phyloP scores from a whole-genome alignment of 306 rosid species.

The Gastrolobium villosum region DNA sequence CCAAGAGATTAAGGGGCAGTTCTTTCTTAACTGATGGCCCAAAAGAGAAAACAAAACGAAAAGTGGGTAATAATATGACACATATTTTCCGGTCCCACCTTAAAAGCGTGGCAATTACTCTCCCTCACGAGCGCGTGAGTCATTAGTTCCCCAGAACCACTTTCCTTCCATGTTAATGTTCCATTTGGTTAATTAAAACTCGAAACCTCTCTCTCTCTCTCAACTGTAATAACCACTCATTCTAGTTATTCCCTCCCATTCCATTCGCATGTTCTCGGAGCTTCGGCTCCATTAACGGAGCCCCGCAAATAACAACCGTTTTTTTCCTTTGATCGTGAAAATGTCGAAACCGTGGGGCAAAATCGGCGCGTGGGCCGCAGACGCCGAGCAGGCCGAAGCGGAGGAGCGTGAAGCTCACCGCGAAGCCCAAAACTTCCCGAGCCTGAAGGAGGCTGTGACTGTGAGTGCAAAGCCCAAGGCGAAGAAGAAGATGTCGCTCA shows the following conservation, averaged over 20 bases:
- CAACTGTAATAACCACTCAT: too few relatives aligned
- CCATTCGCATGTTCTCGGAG: slow-evolving; percentile 65
- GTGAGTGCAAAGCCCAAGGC: slow-evolving; percentile 69
- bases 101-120: background rate
- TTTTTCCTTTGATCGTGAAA: background rate
- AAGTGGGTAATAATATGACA: background rate
- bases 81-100: too few relatives aligned
- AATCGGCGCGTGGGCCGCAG: slow-evolving; percentile 98
- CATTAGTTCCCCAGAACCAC: background rate
- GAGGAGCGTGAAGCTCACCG: slow-evolving; percentile 72
- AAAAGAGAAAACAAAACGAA: background rate
- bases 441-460: slow-evolving; percentile 78
- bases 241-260: too few relatives aligned
- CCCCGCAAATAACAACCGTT: slow-evolving; percentile 50
- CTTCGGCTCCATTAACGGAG: slow-evolving; percentile 87
- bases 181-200: too few relatives aligned
- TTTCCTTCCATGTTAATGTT: background rate
- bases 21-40: background rate
- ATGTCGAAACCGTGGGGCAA: slow-evolving; percentile 95
- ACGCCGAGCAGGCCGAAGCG: slow-evolving; percentile 88
- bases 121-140: background rate
- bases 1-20: background rate
- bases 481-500: slow-evolving; percentile 67
- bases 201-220: too few relatives aligned
- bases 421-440: slow-evolving; percentile 73